Evolutionary conservation across 2,329 filamentous ascomycete genomes (phyloP), one percentile per base, ranked within the genome.

Genomic region (Fusarium veterinarium): DNA sequence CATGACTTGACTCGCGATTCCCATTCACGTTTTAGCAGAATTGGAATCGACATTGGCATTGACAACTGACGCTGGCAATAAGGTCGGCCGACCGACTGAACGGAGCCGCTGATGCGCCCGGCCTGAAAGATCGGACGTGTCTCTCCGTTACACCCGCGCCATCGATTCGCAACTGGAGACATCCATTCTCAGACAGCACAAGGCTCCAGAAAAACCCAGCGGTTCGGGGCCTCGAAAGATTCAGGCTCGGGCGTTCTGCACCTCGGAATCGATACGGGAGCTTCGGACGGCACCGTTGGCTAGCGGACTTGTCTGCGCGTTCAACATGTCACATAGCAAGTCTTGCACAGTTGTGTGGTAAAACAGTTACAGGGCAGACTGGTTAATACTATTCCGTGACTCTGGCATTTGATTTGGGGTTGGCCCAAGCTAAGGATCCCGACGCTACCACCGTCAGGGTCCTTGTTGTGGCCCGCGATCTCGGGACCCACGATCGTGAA

Each of bases 381-480:
- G 38, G 16, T 37, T 28, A 20, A 28, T 25, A 49, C 41, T 16
- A 62, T 41, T 31, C 46, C 42, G 38, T 48, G 33, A 37, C 28
- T 45, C 55, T 30, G 55, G 38, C 25, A 48, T 49, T 67, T 30
- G 38, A 37, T 30, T 60, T 52, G 40, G 44, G 44, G 52, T 30
- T 58, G 65, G 57, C 46, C 52, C 42, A 45, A 56, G 42, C 55
- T 74, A 73, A 51, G 63, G 58, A 56, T 66, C 69, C 64, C 66
- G 71, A 66, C 75, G 71, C 75, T 76, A 76, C 59, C 35, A 73
- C 64, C 44, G 60, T 67, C 74, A 76, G 68, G 75, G 74, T 74
- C 64, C 75, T 65, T 61, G 35, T 38, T 51, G 60, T 76, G 64
- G 73, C 33, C 73, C 75, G 64, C 63, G 72, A 68, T 73, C 59